Conservation (phyloP, 2,329 filamentous ascomycete genomes). For the Tricladium varicosporioides region DNA sequence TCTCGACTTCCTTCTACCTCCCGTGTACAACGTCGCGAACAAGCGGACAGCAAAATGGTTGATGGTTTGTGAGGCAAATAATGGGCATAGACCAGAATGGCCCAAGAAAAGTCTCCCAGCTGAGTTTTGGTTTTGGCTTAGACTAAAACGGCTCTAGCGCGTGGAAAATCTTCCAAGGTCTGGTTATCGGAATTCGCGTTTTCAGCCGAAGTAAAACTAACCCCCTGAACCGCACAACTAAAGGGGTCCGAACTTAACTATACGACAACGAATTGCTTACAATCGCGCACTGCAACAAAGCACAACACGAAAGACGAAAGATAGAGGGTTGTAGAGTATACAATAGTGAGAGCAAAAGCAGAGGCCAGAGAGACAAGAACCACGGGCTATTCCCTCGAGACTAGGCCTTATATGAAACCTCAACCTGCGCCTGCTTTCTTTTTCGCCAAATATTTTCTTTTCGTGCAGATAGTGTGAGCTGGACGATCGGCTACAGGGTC, state of each 20-base stretch:
- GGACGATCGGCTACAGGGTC: background rate
- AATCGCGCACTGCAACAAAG: too few species aligned
- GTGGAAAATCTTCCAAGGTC: too few species aligned
- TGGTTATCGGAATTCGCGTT: too few species aligned
- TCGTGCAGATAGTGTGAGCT: background rate
- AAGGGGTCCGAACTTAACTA: too few species aligned
- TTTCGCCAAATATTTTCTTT: background rate
- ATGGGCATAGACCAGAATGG: background rate
- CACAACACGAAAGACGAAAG: too few species aligned
- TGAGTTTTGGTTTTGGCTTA: background rate
- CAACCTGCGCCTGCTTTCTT: background rate
- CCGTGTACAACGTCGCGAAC: constrained; percentile 30
- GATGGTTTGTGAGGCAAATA: constrained; percentile 15
- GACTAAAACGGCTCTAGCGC: too few species aligned
- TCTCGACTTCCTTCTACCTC: constrained; percentile 33
- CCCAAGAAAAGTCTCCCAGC: background rate
- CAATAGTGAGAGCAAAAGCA: background rate
- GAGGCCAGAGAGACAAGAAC: background rate
- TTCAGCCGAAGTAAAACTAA: too few species aligned
- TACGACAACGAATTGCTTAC: too few species aligned
- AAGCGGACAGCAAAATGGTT: constrained; percentile 23
- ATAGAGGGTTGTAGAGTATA: background rate
- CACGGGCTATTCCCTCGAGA: background rate
- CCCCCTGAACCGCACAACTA: too few species aligned
- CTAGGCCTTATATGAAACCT: background rate